Evolutionary conservation across 225 moss, liverwort and hornwort species (phyloP), one percentile per base, ranked within the genome.

Genomic region (Antitrichia curtipendula): DNA sequence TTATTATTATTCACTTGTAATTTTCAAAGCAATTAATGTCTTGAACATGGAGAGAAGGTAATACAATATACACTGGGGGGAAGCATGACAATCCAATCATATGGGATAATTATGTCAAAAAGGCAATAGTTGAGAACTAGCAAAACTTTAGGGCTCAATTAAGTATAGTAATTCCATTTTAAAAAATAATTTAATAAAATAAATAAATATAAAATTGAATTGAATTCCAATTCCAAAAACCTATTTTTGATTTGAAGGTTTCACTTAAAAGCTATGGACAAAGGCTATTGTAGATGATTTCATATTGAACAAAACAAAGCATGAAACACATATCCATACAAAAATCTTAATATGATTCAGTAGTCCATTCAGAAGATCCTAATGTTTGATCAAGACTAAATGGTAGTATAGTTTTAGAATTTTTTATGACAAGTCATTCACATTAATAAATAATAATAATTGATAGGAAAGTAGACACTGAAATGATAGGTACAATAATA

Each of bases 141-240:
- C 4, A 23, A 69, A n/a, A 66, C n/a, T n/a, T 6, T 1, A n/a
- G 4, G 21, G 24, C 2, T 38, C 7, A 69, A 40, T 40, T 36
- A 23, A 23, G 7, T n/a, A n/a, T n/a, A n/a, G n/a, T n/a, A n/a
- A n/a, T n/a, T n/a, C n/a, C n/a, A n/a, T n/a, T n/a, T n/a, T n/a
- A n/a, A n/a, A n/a, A n/a, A n/a, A n/a, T 8, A 24, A 24, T 13
- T 40, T 13, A 7, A 40, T 13, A 40, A 69, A 12, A 0, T 38
- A 7, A 38, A 21, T n/a, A 38, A 22, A 23, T 6, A 4, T 24
- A 4, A 69, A 24, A 40, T 8, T 0, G 13, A 38, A 0, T 69
- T 2, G 7, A 69, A 40, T 24, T 24, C 4, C 2, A 40, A 5
- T 68, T 23, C 1, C 0, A 7, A 13, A 23, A 38, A 22, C 23